Base-by-base conservation (phyloP, 177 flowering plant genomes). In the Vitis hybrid region DNA sequence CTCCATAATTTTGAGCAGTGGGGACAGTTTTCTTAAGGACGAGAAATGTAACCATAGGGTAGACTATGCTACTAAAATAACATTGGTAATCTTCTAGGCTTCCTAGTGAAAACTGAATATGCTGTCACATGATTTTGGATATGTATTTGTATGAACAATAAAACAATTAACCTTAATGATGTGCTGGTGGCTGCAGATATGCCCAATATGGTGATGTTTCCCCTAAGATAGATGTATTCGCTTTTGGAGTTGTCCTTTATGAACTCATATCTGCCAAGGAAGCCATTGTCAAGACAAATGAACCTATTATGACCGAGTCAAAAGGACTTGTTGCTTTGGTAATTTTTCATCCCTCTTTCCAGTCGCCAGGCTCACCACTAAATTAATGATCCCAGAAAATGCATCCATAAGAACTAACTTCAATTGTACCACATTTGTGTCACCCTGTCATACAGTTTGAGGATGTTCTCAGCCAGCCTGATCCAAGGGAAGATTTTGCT, bases 191-290 rank as follows among this genome's bases (percentile, higher is more conserved):
- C 6, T 70, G 68, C 56, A 81, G 84, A 60, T 78, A 78, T 74
- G 81, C 84, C 33, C 75, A 71, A 54, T 78, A 66, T 71, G 84
- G 84, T 2, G 76, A 75, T 3, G 66, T 78, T 58, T 68, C 82
- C 10, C 78, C 82, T 6, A 81, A 81, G 71, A 54, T 76, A 24
- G 84, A 81, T 63, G 80, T 81, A 24, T 81, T 67, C 69, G 81
- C 84, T 57, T 81, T 78, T 57, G 84, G 84, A 56, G 84, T 81
- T 58, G 84, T 81, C 20, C 74, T 81, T 19, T 81, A 76, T 68
- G 84, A 81, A 74, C 84, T 81, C 59, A 76, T 81, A 18, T 81
- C 84, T 9, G 84, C 76, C 11, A 76, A 76, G 67, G 77, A 76
- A 49, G 82, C 84, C 51, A 60, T 81, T 33, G 73, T 81, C 52